Base-by-base conservation (phyloP, 371 early-diverging fungal species). In the Mortierella sp. region DNA sequence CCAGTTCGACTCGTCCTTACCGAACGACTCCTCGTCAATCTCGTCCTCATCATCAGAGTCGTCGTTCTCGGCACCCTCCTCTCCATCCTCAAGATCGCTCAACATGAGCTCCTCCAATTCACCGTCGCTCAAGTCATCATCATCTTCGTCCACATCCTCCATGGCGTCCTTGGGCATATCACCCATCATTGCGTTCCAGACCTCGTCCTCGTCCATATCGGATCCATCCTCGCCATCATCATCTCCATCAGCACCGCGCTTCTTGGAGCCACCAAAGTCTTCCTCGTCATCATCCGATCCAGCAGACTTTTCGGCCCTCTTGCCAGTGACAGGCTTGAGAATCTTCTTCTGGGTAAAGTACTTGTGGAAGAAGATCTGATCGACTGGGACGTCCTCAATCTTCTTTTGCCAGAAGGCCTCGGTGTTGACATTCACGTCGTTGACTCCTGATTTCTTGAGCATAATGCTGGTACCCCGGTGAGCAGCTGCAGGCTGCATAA, bases 301-400 rank as follows among this genome's bases (percentile, higher is more conserved):
- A 1, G 88, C 91, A 13, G 72, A 74, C 45, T 83, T 86, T 80
- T 91, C 88, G 70, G 73, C 83, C 74, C 88, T 88, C 70, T 72
- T 78, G 44, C 72, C 68, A 38, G 68, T 60, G 34, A 38, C 76
- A 78, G 75, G 70, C 79, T 82, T 80, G 42, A 78, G 81, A 60
- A 58, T 81, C 88, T 84, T 92, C 91, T 81, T 93, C 87, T 85
- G 90, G 26, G 90, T 91, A 86, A 96, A 96, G 85, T 94, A 97
- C 75, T 93, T 94, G 88, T 96, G 94, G 92, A 97, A 98, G 89
- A 98, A 97, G 75, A 90, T 76, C 84, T 95, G 93, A 74, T 95
- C 94, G 0, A 91, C 94, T 7, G 93, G 91, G 1, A 94, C 90
- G 75, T 93, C 89, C 19, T 91, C 89, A 42, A 88, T 87, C 70